phyloP scores from a whole-genome alignment of 2,329 filamentous ascomycete genomes.

The Fusarium tjaetaba region DNA sequence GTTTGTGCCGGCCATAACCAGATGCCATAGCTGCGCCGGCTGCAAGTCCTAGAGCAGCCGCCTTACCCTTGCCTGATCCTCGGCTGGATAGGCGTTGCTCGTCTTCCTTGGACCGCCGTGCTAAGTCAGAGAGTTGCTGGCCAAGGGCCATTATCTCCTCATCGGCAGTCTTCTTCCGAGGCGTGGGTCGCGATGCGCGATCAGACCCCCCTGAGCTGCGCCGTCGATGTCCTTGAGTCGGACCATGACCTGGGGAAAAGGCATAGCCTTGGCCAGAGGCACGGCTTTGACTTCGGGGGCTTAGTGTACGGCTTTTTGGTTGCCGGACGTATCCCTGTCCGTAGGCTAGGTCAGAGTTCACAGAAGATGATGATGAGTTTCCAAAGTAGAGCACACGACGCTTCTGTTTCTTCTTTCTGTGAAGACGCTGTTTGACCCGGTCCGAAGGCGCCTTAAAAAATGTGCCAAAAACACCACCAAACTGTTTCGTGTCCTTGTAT shows the following conservation, averaged over 20 bases:
- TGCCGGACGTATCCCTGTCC: slow-evolving; percentile 67
- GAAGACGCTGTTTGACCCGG: slow-evolving; percentile 48
- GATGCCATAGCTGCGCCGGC: slow-evolving; percentile 56
- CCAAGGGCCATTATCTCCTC: slow-evolving; percentile 68
- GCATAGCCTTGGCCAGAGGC: slow-evolving; percentile 25
- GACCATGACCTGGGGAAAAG: slow-evolving; percentile 15
- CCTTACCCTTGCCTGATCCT: slow-evolving; percentile 38
- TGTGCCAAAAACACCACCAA: slow-evolving; percentile 66
- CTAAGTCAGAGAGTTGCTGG: slow-evolving; percentile 63
- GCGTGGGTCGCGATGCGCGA: slow-evolving; percentile 19
- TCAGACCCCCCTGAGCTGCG: slow-evolving; percentile 34
- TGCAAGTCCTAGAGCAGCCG: slow-evolving; percentile 32
- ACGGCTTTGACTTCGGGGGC: slow-evolving; percentile 40
- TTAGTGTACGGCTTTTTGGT: slow-evolving; percentile 44
- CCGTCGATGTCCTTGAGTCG: slow-evolving; percentile 27
- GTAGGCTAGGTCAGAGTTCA: slow-evolving; percentile 75
- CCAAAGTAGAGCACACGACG: slow-evolving; percentile 66
- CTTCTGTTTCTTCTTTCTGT: slow-evolving; percentile 56
- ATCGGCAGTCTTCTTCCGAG: slow-evolving; percentile 57
- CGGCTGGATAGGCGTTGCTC: slow-evolving; percentile 56
- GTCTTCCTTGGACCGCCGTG: slow-evolving; percentile 61
- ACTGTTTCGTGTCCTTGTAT: slow-evolving; percentile 56
- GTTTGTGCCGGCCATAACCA: slow-evolving; percentile 48
- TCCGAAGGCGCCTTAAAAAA: slow-evolving; percentile 73
- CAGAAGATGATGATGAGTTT: slow-evolving; percentile 73